Evolutionary conservation across 176 grass and related monocot genomes (phyloP), one percentile per base, ranked within the genome.

Genomic region (Phoenix dactylifera): DNA sequence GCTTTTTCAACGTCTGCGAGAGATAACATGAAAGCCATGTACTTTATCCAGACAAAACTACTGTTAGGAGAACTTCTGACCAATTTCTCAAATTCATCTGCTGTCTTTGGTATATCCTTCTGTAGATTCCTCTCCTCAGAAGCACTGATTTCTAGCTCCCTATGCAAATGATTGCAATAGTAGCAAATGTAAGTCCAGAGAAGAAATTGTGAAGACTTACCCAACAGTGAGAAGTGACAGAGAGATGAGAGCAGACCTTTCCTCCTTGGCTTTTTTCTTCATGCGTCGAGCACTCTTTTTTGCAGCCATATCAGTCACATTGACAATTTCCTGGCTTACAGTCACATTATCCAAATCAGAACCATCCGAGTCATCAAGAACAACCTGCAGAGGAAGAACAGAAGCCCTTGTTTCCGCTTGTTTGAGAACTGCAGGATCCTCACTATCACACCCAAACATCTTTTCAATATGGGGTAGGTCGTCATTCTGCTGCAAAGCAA

Each of bases 31-130:
- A 74, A 78, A 4, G 73, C 87, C 87, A 91, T 92, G 72, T 97
- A 97, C 12, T 88, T 97, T 79, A 97, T 92, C 87, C 93, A 92
- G 16, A 97, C 74, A 39, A 80, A 91, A 63, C 93, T 88, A 84
- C 87, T 92, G 54, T 92, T 97, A 17, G 84, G 93, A 4, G 93
- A 97, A 49, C 63, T 88, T 75, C 87, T 85, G n/a, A 92, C 81
- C 73, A 91, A 67, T 83, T 88, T 88, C 80, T 97, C 93, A 9
- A 85, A 97, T 70, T 97, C 93, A 81, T 97, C 93, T 53, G 77
- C 76, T 63, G 69, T 97, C 71, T 50, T 79, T 4, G 84, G 93
- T 66, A 64, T 72, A 77, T 88, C 87, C 66, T 82, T 82, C 62
- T 88, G 76, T 53, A 88, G 82, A 63, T 65, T n/a, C 66, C 81